Base-by-base conservation (phyloP, 2,329 filamentous ascomycete species). In the Fusarium goolgardi region DNA sequence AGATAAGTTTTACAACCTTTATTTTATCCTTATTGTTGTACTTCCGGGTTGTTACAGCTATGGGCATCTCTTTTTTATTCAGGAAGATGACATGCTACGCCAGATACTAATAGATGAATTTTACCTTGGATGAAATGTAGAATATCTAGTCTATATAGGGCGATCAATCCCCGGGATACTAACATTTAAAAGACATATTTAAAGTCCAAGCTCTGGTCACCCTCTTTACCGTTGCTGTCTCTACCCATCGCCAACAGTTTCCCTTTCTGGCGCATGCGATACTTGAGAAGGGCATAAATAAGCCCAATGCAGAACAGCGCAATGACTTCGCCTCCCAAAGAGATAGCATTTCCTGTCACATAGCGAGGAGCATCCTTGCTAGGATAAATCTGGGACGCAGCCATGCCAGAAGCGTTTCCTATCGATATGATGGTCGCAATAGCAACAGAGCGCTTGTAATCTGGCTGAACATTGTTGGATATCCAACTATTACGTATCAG, bases 401-500 rank as follows among this genome's bases (percentile, higher is more conserved):
- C 81, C 11, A 85, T 80, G 13, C 83, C 83, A 0, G 82, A 82
- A 3, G 78, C 80, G 32, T 85, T 85, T 2, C 79, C 83, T 1
- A 85, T 77, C 0, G 82, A 83, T 51, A 82, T 80, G 12, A 83
- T 79, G 29, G 82, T 71, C 0, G 82, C 82, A 13, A 85, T 79
- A 5, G 79, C 81, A 0, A 83, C 78, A 0, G 83, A 82, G 18
- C 83, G 79, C 27, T 82, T 79, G 71, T 83, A 83, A 43, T 85
- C 82, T 3, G 79, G 80, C 7, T 81, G 80, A 3, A 81, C 75
- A 34, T 84, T 85, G 43, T 82, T 82, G 21, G 81, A 82, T 6
- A 84, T 70, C 83, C 83, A 85, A 35, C 80, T 81, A 2, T 80
- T 60, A 56, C 79, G 0, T 34, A 81, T 72, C 15, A 60, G 52